These are phyloP conservation scores for Suillus variegatus DNA, from an alignment of 768 basidiomycete species.

Conservation along the genomic window DNA sequence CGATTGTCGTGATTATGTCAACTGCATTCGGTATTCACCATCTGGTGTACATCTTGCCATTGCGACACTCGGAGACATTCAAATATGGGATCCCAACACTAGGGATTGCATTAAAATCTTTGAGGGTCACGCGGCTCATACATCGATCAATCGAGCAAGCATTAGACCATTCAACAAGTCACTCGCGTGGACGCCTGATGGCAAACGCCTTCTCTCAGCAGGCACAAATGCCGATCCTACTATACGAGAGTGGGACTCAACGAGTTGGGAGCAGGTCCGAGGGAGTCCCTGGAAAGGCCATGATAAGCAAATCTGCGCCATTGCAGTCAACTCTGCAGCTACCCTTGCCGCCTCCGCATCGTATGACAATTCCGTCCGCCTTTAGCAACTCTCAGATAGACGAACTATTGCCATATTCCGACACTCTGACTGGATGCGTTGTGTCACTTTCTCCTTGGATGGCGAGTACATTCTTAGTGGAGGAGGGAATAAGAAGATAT, in stretches of 20 bases:
- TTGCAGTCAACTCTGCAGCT: not conserved
- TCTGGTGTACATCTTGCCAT: not conserved
- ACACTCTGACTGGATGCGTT: not conserved
- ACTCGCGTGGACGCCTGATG: not conserved
- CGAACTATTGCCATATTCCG: not conserved
- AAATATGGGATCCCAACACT: not conserved
- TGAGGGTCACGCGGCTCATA: not conserved
- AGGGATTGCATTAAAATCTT: not conserved
- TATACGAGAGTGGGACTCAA: not conserved
- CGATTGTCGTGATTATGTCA: not conserved
- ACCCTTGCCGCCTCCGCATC: not conserved
- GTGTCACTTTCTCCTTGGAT: not conserved
- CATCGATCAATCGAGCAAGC: not conserved
- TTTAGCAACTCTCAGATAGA: not conserved
- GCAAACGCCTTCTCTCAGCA: not conserved
- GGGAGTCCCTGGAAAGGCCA: conserved; percentile 1
- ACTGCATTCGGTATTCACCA: not conserved
- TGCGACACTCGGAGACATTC: not conserved
- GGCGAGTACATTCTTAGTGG: not conserved
- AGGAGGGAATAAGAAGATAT: not conserved
- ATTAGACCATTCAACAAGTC: not conserved
- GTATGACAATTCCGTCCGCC: not conserved
- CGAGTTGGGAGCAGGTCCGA: not conserved
- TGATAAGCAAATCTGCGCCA: not conserved
- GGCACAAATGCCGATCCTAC: not conserved